Conservation (phyloP, 2,329 filamentous ascomycete genomes). For the Akanthomyces dipterigenus region DNA sequence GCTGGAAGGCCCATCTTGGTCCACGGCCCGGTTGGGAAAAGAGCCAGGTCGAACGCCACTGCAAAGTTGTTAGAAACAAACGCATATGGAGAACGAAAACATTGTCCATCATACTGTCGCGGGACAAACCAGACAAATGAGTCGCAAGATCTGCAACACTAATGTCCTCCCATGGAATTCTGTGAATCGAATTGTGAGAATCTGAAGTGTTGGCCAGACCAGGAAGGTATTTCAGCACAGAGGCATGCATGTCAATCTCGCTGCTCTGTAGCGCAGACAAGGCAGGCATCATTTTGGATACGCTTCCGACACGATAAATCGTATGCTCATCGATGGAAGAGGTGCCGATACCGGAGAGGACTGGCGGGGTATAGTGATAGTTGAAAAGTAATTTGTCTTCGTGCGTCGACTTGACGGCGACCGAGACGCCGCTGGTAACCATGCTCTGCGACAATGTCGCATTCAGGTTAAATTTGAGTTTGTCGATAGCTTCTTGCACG, state of each 20-base stretch:
- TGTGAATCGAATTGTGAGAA: constrained; percentile 23
- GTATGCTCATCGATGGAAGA: constrained; percentile 25
- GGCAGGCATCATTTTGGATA: constrained; percentile 28
- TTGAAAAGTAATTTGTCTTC: constrained; percentile 31
- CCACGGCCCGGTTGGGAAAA: constrained; percentile 22
- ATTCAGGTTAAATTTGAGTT: constrained; percentile 21
- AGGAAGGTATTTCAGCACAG: constrained; percentile 39
- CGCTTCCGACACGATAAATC: constrained; percentile 28
- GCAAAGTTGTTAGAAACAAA: not conserved
- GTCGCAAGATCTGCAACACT: constrained; percentile 38
- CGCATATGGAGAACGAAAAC: not conserved
- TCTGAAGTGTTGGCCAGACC: constrained; percentile 22
- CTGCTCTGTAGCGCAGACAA: constrained; percentile 25
- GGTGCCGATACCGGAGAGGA: constrained; percentile 19
- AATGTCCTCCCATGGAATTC: constrained; percentile 39
- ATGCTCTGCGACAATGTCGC: constrained; percentile 20
- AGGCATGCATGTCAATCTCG: constrained; percentile 31
- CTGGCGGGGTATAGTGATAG: constrained; percentile 33
- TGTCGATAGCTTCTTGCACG: constrained; percentile 22
- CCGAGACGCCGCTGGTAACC: constrained; percentile 28
- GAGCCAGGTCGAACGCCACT: constrained; percentile 28
- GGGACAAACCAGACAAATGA: constrained; percentile 37
- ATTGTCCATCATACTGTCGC: constrained; percentile 22
- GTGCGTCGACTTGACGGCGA: constrained; percentile 36
- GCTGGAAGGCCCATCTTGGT: constrained; percentile 26